Evolutionary conservation across 2,329 filamentous ascomycete species (phyloP).

Genomic region (Venturia aucupariae): DNA sequence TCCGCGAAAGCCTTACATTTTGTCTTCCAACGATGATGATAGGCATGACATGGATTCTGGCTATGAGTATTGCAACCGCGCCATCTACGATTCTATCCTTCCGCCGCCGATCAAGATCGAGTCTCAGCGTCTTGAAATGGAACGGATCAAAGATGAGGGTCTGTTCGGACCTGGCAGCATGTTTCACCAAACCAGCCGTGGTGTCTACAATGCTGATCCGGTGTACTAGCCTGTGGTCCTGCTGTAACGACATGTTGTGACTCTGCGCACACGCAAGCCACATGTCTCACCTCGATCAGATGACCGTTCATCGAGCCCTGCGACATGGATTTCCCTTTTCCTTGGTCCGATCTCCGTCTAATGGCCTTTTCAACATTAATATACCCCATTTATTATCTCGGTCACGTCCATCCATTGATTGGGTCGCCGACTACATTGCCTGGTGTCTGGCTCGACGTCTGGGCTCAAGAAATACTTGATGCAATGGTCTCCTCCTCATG

Average conservation of each 20-base stretch:
- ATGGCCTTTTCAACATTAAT: not conserved
- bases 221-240: not conserved
- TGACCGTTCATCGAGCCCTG: not conserved
- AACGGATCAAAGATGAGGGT: conserved; percentile 8
- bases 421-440: not conserved
- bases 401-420: not conserved
- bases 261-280: not conserved
- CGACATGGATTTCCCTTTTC: not conserved
- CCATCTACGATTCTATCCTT: conserved; percentile 33
- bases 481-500: not conserved
- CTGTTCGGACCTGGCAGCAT: conserved; percentile 1
- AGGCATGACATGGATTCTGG: not conserved
- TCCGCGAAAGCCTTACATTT: not conserved
- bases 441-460: not conserved
- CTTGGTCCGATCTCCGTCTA: not conserved
- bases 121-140: conserved; percentile 5
- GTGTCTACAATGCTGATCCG: conserved; percentile 8
- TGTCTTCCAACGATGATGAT: conserved; percentile 2
- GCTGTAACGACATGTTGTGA: not conserved
- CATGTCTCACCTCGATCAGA: not conserved
- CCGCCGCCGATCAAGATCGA: conserved; percentile 25
- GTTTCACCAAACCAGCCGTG: conserved; percentile 5
- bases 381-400: not conserved
- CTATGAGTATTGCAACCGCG: conserved; percentile 33
- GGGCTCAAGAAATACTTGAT: not conserved